Conservation (phyloP, 805 yeast species). For the Barnettozyma vustinii region DNA sequence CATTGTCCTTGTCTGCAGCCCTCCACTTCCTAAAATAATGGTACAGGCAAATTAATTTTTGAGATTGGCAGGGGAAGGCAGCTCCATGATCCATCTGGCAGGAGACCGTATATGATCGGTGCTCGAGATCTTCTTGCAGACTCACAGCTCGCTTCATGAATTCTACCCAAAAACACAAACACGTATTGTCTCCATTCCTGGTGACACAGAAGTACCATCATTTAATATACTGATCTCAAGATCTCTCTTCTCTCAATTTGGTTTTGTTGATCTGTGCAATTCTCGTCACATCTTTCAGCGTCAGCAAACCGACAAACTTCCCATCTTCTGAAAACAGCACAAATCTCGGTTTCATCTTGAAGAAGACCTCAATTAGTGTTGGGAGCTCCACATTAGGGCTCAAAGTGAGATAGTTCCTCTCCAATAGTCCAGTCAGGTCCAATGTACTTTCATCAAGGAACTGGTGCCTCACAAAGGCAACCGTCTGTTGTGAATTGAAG, state of each 20-base stretch:
- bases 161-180: background rate
- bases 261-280: conserved; percentile 8
- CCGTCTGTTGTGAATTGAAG: conserved; percentile 4
- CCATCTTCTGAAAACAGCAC: conserved; percentile 23
- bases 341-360: conserved; percentile 25
- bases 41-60: no score
- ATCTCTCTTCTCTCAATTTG: background rate
- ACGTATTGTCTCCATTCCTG: no score
- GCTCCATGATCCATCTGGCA: no score
- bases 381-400: conserved; percentile 20
- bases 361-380: conserved; percentile 25
- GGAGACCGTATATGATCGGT: no score
- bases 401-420: conserved; percentile 15
- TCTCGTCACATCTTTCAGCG: conserved; percentile 19
- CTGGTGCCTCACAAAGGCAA: conserved; percentile 5
- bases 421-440: conserved; percentile 16
- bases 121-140: no score
- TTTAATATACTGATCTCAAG: no score
- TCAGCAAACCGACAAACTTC: conserved; percentile 20
- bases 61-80: no score
- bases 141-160: no score
- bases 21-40: no score
- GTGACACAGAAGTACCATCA: no score
- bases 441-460: background rate
- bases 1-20: no score